Base-by-base conservation (phyloP, 768 basidiomycete species). In the Pleurotus giganteus region DNA sequence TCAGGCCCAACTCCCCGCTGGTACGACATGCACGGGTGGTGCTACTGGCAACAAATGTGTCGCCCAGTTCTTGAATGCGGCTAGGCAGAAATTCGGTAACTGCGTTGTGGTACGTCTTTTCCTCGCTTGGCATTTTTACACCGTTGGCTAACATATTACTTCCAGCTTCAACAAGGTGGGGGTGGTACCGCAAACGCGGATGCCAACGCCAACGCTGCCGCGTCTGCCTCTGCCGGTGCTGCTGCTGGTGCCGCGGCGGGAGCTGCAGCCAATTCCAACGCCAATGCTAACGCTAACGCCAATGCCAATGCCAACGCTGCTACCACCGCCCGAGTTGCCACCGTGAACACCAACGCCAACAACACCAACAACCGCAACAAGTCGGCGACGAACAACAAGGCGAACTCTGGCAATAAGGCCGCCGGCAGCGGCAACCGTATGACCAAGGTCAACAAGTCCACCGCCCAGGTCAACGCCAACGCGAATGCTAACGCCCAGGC, bases 11-110 rank as follows among this genome's bases (percentile, higher is more conserved):
- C 70, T 85, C 28, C 81, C 83, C 3, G 65, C 76, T 21, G 75
- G 73, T 23, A 80, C 76, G 4, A 73, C 64, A 53, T 84, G 83
- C 65, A 71, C 75, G 9, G 82, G 82, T 51, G 83, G 82, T 31
- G 27, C 66, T 0, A 56, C 66, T 4, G 66, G 69, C 1, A 71
- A 80, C 64, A 69, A 71, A 26, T 85, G 82, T 64, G 68, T 85
- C 56, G 78, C 74, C 68, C 75, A 77, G 28, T 78, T 83, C 60
- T 36, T 37, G 32, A 51, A 51, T 34, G 73, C 66, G 34, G 78
- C 79, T 13, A 65, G 74, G 19, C 74, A 71, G 21, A 76, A 78
- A 28, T 82, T 82, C 64, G 81, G 82, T 53, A 82, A 80, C 63
- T 84, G 82, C 55, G 73, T 77, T 12, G 79, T 73, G 31, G 77